Percentiles rank a stretch among this genome's conserved stretches.
Evolutionary conservation across 2,329 filamentous ascomycete genomes (phyloP).

Genomic region (Trichophyton simii): DNA sequence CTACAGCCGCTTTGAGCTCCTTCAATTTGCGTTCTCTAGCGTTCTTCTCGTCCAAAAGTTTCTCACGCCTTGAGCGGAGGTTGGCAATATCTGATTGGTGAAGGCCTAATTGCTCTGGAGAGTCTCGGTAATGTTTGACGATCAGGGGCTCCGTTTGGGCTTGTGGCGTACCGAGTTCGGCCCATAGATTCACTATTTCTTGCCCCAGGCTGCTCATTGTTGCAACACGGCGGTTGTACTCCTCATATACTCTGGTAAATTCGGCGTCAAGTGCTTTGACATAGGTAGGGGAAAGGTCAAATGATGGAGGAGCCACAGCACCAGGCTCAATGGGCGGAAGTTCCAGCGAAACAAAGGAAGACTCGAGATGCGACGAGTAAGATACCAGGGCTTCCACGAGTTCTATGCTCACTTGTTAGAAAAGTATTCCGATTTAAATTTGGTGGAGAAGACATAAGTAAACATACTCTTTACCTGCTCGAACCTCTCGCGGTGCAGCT

Average conservation of each 20-base stretch:
- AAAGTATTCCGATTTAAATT: not conserved
- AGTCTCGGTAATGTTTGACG: conserved; percentile 76
- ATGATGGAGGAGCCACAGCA: conserved; percentile 63
- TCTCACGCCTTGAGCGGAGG: conserved; percentile 63
- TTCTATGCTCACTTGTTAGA: conserved; percentile 44
- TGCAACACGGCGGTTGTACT: conserved; percentile 73
- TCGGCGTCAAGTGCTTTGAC: conserved; percentile 77
- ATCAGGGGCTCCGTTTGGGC: conserved; percentile 80
- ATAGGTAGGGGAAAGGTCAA: conserved; percentile 86
- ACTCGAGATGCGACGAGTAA: conserved; percentile 89
- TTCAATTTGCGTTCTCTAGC: conserved; percentile 63
- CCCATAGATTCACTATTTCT: conserved; percentile 88
- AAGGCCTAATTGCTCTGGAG: conserved; percentile 85
- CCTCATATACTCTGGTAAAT: conserved; percentile 90
- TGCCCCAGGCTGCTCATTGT: conserved; percentile 64
- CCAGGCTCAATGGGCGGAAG: conserved; percentile 72
- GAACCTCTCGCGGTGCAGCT: conserved; percentile 78
- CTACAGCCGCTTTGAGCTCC: conserved; percentile 66
- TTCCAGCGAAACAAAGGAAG: conserved; percentile 71
- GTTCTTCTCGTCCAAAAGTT: conserved; percentile 78
- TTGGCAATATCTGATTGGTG: conserved; percentile 73
- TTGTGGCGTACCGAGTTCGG: conserved; percentile 85
- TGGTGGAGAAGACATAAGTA: not conserved
- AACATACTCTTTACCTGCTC: conserved; percentile 84
- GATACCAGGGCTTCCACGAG: conserved; percentile 87